Conservation (phyloP, 352 stramenopile genomes). For the Phytopythium kandeliae region DNA sequence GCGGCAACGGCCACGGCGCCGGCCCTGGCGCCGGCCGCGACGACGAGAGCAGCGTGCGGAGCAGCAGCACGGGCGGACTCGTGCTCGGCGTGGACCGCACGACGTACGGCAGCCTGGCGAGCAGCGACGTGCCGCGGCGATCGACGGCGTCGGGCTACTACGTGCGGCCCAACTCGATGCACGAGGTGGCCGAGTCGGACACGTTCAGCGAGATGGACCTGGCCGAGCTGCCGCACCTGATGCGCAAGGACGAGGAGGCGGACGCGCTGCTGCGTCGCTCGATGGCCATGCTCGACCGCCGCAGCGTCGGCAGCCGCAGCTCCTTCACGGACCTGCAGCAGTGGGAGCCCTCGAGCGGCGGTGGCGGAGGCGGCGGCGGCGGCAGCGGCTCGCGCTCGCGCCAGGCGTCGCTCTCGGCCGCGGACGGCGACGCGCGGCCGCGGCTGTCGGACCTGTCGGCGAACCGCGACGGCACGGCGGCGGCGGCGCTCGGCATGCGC, state of each 20-base stretch:
- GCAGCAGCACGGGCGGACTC: slow-evolving; percentile 7
- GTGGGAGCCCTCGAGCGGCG: slow-evolving; percentile 15
- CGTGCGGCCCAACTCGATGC: slow-evolving; percentile 36
- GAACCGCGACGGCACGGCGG: slow-evolving; percentile 12
- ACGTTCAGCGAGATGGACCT: slow-evolving; percentile 76
- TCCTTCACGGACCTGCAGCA: slow-evolving; percentile 38
- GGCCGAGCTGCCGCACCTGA: slow-evolving; percentile 61
- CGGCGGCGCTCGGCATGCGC: background rate
- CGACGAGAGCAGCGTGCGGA: background rate
- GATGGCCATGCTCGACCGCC: slow-evolving; percentile 13
- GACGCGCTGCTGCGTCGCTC: slow-evolving; percentile 2
- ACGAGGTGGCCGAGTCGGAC: slow-evolving; percentile 49
- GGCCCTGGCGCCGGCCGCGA: too few relatives aligned
- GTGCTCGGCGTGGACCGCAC: slow-evolving; percentile 10
- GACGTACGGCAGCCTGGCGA: slow-evolving; percentile 26
- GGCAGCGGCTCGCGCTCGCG: background rate
- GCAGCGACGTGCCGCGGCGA: slow-evolving; percentile 11
- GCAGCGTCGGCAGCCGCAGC: slow-evolving; percentile 19
- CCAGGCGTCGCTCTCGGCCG: background rate
- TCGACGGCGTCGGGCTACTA: slow-evolving; percentile 8
- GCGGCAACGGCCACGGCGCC: too few relatives aligned
- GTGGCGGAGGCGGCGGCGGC: too few relatives aligned
- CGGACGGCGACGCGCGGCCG: background rate
- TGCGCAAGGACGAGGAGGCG: slow-evolving; percentile 49
- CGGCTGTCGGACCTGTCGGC: slow-evolving; percentile 14